Percentiles rank a stretch among this genome's conserved stretches.
These are phyloP conservation scores for Trebouxia sp. DNA, from an alignment of 139 green algal genomes.

Conservation along the genomic window DNA sequence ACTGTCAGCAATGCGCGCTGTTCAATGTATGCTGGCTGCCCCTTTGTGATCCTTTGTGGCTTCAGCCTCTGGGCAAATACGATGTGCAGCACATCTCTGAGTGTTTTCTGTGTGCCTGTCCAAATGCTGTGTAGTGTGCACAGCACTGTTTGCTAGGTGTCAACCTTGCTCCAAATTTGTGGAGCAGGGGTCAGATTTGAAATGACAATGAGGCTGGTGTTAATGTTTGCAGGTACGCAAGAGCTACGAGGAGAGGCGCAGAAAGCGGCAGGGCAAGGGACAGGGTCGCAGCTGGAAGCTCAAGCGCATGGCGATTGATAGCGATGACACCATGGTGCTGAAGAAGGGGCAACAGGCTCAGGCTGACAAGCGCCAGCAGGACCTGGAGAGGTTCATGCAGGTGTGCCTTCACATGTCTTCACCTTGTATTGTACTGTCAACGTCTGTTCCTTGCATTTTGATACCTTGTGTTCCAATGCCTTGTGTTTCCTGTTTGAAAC, in stretches of 20 bases:
- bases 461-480: not conserved
- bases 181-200: too few species aligned
- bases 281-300: constrained; percentile 74
- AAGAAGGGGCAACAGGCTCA: constrained; percentile 2
- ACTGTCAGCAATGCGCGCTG: too few species aligned
- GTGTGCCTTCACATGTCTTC: too few species aligned
- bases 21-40: too few species aligned
- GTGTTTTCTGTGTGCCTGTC: too few species aligned
- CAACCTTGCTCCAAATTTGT: too few species aligned
- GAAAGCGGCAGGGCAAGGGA: constrained; percentile 52
- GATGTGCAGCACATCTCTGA: too few species aligned
- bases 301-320: constrained; percentile 76
- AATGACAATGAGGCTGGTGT: not conserved
- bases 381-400: constrained; percentile 87
- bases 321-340: constrained; percentile 34
- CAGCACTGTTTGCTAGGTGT: too few species aligned
- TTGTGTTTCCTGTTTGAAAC: not conserved
- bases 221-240: constrained; percentile 66
- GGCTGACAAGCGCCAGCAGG: constrained; percentile 31
- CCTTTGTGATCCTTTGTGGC: too few species aligned
- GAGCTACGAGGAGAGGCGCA: constrained; percentile 88
- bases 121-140: too few species aligned
- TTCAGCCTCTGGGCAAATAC: too few species aligned
- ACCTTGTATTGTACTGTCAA: not conserved
- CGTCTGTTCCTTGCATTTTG: too few species aligned